Evolutionary conservation across 192 early-diverging fungal genomes (phyloP), one percentile per base, ranked within the genome.

Genomic region (Nowakowskiella sp.): DNA sequence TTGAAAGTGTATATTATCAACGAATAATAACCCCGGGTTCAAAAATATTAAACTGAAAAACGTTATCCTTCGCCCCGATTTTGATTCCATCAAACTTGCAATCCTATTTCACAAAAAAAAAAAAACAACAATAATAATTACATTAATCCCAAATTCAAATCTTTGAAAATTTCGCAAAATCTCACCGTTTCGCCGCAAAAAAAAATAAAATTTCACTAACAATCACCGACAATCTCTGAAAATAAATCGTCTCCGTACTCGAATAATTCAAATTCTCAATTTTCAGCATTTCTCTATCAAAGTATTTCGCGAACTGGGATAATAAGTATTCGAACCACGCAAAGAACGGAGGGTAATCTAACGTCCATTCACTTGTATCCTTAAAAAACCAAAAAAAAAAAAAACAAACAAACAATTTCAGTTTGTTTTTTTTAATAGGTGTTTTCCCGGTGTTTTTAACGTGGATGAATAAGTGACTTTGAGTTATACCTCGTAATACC

Each of bases 281-380:
- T 23, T 77, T 68, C 3, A 97, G 74, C 66, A 97, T 97, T 39
- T 64, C 66, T 21, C 82, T 67, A 58, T 97, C 90, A 52, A 78
- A 55, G 47, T 53, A 48, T 5, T 44, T 43, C 6, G 83, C 88
- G 44, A 81, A 59, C 4, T 76, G 63, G 6, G 88, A 72, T 42
- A 98, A 65, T 22, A 66, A 49, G 60, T 75, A 87, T 65, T 98
- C 94, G 62, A 94, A 94, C 85, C 86, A 93, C 21, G 94, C 94
- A 70, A 98, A 98, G 64, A 98, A 89, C 46, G 94, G 94, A 34
- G 94, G 94, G 55, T 97, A 97, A 67, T 97, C 93, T 23, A 97
- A 75, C 4, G 91, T 95, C 91, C 91, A 92, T 68, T 88, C 82
- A 45, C 85, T 87, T 45, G 78, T 84, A 57, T 77, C 73, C 81